Base-by-base conservation (phyloP, 73 alveolate species). In the Stentor roeselii region DNA sequence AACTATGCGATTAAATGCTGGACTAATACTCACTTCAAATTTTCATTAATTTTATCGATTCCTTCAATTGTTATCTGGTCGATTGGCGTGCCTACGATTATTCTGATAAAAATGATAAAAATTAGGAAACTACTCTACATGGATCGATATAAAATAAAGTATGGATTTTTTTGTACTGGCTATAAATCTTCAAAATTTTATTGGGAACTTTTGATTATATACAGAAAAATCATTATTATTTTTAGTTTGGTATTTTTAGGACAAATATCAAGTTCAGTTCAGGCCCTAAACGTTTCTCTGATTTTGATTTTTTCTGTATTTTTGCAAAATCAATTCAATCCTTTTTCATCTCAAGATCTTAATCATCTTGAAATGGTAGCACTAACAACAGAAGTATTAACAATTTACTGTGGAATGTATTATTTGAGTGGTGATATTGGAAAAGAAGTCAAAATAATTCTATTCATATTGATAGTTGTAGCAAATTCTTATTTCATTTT, bases 351-450 rank as follows among this genome's bases (percentile, higher is more conserved):
- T 15, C 35, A 34, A 1, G 85, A 21, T n/a, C 39, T 76, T 11
- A 76, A 76, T 41, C 0, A 76, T 21, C 14, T 76, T 27, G 84
- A 76, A 35, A 15, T 39, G 38, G 38, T 14, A 37, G 27, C 84
- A 39, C 15, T 76, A 14, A 15, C 39, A 14, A n/a, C 87, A 3
- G 86, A 90, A 27, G 42, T 77, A 14, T 41, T 88, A 37, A 90
- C 96, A 3, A 90, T 90, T 37, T 90, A 90, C 77, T 90, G 93
- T 41, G 96, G 93, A 3, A 76, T 90, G 14, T 90, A 87, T 89
- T 90, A 76, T 39, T 34, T 76, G 1, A 37, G 82, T 1, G 67
- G 39, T 14, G 14, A 27, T 39, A 27, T 76, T 14, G 87, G 78
- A 40, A 67, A 86, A 3, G 86, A 36, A 15, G 39, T 80, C 1